Base-by-base conservation (phyloP, 805 yeast species). In the Zygotorulaspora florentina region DNA sequence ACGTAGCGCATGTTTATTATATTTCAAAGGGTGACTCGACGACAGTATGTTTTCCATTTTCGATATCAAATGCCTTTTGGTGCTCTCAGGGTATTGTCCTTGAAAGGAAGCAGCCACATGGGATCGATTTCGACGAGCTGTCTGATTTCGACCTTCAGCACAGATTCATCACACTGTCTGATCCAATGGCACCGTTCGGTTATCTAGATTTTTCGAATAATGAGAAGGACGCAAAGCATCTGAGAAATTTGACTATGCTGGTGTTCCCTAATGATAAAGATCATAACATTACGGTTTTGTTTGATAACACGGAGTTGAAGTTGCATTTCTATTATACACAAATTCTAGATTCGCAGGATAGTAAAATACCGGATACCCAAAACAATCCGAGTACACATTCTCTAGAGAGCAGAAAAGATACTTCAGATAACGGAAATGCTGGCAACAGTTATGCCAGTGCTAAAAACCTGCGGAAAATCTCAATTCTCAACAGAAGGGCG, bases 141-240 rank as follows among this genome's bases (percentile, higher is more conserved):
- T 48, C 29, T 3, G 48, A 45, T 15, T 16, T 18, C 10, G 45
- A 46, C 17, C 29, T 38, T 20, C 50, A 47, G 15, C 57, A 56
- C 34, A 64, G 69, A 42, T 84, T 86, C 53, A 70, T 87, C 43
- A 80, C 95, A 0, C 60, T 88, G 47, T 73, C 81, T 1, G 95
- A 87, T 59, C 91, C 96, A 0, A 67, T 84, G 49, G 77, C 79
- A 2, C 93, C 87, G 3, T 73, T 86, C 46, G 88, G 95, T 2
- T 68, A 79, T 3, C 76, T 88, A 3, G 79, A 81, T 1, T 80
- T 91, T 0, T 79, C 88, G 0, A 80, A 89, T 42, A 72, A 57
- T 65, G 76, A 9, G 61, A 67, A 50, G 75, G 73, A 52, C 20
- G 12, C 20, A 16, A 18, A 42, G 50, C 43, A 45, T 26, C 31